phyloP scores from a whole-genome alignment of 192 early-diverging fungal genomes.

The Entomortierella chlamydospora region DNA sequence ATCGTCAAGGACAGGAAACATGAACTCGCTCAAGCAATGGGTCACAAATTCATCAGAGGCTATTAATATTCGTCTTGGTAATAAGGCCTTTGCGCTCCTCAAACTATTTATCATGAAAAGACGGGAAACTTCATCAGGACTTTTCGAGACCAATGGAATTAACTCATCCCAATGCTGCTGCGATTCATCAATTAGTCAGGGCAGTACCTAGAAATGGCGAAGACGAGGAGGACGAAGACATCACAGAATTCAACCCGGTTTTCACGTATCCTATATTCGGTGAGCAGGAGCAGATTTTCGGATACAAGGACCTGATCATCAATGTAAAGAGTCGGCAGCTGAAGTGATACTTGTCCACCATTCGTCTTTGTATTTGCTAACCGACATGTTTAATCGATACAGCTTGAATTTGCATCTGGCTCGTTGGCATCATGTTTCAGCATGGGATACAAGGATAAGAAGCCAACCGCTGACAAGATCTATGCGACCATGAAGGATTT shows the following conservation, averaged over 20 bases:
- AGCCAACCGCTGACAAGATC: conserved; percentile 77
- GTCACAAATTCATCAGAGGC: conserved; percentile 49
- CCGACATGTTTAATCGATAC: conserved; percentile 1
- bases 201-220: conserved; percentile 19
- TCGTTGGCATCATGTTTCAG: conserved; percentile 81
- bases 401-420: conserved; percentile 84
- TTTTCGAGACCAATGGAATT: neutral
- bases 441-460: conserved; percentile 70
- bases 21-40: conserved; percentile 52
- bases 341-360: neutral
- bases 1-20: neutral
- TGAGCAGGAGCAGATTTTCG: conserved; percentile 87
- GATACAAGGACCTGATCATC: conserved; percentile 87
- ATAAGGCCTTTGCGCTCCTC: neutral
- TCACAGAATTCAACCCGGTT: conserved; percentile 77
- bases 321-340: conserved; percentile 38
- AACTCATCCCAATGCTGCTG: neutral
- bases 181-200: conserved; percentile 21
- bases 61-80: conserved; percentile 50
- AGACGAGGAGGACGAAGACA: conserved; percentile 55
- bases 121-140: neutral
- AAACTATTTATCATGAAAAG: neutral
- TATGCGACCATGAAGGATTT: conserved; percentile 65
- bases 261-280: conserved; percentile 94
- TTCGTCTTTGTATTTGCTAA: neutral